Base-by-base conservation (phyloP, 176 grass and related monocot species). In the Cymbopogon citratus region DNA sequence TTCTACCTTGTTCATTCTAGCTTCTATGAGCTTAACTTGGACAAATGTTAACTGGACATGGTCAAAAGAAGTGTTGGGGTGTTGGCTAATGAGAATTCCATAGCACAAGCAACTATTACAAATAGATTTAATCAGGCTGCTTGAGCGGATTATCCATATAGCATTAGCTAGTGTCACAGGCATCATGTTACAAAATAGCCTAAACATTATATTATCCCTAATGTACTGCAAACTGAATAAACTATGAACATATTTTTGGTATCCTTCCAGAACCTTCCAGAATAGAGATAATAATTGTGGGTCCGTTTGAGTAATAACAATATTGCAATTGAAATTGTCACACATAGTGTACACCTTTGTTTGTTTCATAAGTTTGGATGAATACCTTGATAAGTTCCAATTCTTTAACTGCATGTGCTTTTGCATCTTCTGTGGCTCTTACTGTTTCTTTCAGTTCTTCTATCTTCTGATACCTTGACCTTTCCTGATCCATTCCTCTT, bases 311-410 rank as follows among this genome's bases (percentile, higher is more conserved):
- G 77, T 48, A 73, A 73, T 54, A 56, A 81, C 7, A 13, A 66
- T 66, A 35, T n/a, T 38, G 16, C 25, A 66, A 2, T 71, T 80
- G 28, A 80, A 61, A 46, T 33, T 69, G 12, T 84, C 46, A 61
- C 8, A 25, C 23, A 60, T 60, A 38, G 12, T 39, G 21, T 43
- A 31, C 5, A 9, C 19, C 63, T 56, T 7, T 35, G 56, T 82
- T 74, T 45, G 56, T 35, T 80, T 75, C 63, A 86, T 11, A 54
- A 45, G 24, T 74, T 61, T 46, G 61, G 34, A 66, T 39, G 46
- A 83, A 72, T 89, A 98, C 92, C 90, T 94, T 98, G 81, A 98
- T 94, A 75, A 74, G 74, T 9, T 94, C 95, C 36, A 93, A 94
- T 28, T 91, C 90, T 84, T 81, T 84, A 81, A 83, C 65, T 57